Evolutionary conservation across 2,329 filamentous ascomycete species (phyloP).

Genomic region (Didymella arachidicola): DNA sequence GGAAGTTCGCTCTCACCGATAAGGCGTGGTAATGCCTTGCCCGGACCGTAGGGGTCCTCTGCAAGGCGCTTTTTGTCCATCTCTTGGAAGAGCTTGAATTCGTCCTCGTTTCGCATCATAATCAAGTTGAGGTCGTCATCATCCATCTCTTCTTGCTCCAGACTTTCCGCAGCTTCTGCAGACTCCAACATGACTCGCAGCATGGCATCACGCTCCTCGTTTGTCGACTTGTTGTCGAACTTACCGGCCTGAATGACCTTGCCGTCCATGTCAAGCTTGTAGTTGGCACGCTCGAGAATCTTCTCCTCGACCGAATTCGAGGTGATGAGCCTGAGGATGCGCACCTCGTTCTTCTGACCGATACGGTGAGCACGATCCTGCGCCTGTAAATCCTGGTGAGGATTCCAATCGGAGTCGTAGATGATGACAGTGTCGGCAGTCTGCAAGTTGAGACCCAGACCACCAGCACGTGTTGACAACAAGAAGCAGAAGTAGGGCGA

Average conservation of each 20-base stretch:
- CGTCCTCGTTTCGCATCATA: conserved; percentile 85
- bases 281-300: conserved; percentile 94
- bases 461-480: conserved; percentile 97
- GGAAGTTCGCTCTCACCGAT: conserved; percentile 89
- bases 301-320: conserved; percentile 98
- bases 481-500: conserved; percentile 98
- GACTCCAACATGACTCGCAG: conserved; percentile 90
- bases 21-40: conserved; percentile 75
- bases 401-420: conserved; percentile 99
- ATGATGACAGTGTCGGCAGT: conserved; percentile 99
- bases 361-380: conserved; percentile 99
- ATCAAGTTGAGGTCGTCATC: conserved; percentile 97
- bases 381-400: conserved; percentile 97
- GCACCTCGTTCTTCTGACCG: conserved; percentile 98
- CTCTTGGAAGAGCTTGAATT: conserved; percentile 78
- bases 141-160: conserved; percentile 97
- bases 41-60: conserved; percentile 75
- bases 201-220: conserved; percentile 97
- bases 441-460: conserved; percentile 94
- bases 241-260: conserved; percentile 99
- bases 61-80: conserved; percentile 78
- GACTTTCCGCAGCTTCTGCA: conserved; percentile 70
- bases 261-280: conserved; percentile 98
- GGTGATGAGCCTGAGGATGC: conserved; percentile 93
- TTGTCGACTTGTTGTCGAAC: conserved; percentile 99